Conservation (phyloP, 75 land plant species). For the Pinus albicaulis region DNA sequence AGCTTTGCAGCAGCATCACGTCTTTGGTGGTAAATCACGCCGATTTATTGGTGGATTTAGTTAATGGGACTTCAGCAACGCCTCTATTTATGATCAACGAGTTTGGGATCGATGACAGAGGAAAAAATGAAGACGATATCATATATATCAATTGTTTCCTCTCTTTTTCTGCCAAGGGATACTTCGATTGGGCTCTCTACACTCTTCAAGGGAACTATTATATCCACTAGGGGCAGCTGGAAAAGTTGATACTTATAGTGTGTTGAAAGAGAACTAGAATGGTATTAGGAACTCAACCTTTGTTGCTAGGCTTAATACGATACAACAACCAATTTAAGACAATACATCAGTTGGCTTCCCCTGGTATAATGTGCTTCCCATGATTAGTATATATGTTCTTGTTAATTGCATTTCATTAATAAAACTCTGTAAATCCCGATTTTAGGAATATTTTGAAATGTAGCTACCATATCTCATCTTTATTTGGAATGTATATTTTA, state of each 20-base stretch:
- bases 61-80: neutral
- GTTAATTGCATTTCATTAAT: no score
- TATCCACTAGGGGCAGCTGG: neutral
- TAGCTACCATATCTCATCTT: neutral
- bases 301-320: neutral
- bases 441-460: no score
- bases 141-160: conserved; percentile 35
- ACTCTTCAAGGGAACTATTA: conserved; percentile 51
- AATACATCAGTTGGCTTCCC: neutral
- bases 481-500: no score
- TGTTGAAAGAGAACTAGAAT: neutral
- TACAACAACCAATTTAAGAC: neutral
- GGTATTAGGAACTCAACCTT: neutral
- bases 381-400: no score
- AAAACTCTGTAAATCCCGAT: no score
- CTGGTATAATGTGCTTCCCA: neutral
- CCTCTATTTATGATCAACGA: conserved; percentile 37
- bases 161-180: conserved; percentile 21
- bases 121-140: conserved; percentile 21
- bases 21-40: conserved; percentile 6
- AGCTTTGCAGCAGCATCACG: conserved; percentile 19
- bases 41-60: conserved; percentile 12
- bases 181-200: conserved; percentile 59
- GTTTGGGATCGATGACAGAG: conserved; percentile 33
- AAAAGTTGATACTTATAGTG: neutral